Evolutionary conservation across 148 eudicot species (phyloP).

Genomic region (Diospyros lotus): DNA sequence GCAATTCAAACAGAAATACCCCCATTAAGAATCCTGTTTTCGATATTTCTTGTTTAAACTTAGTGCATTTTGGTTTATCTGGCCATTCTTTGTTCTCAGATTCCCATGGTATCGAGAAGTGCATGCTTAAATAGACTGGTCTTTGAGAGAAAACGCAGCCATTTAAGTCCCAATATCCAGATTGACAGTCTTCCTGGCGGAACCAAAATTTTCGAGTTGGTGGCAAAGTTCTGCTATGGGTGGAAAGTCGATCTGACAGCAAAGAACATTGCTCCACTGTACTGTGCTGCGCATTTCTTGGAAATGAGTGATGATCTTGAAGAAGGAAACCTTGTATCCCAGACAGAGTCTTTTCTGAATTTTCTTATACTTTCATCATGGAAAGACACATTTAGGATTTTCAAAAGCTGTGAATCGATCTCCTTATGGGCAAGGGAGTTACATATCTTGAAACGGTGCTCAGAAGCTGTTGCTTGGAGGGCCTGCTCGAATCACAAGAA

Average conservation of each 20-base stretch:
- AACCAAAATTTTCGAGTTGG: conserved; percentile 31
- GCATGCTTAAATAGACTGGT: conserved; percentile 36
- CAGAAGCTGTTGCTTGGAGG: conserved; percentile 51
- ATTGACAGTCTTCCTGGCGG: conserved; percentile 44
- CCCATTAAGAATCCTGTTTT: neutral
- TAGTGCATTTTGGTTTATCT: neutral
- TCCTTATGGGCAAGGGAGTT: conserved; percentile 34
- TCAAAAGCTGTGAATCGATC: conserved; percentile 42
- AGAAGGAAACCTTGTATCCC: conserved; percentile 34
- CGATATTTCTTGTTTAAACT: neutral
- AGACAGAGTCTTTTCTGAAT: conserved; percentile 35
- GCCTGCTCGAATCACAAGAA: conserved; percentile 21
- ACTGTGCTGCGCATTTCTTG: conserved; percentile 43
- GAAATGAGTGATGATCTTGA: conserved; percentile 44
- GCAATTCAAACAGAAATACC: too few relatives aligned
- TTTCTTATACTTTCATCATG: conserved; percentile 40
- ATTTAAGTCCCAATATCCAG: conserved; percentile 4
- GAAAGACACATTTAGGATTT: conserved; percentile 42
- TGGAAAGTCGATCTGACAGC: conserved; percentile 37
- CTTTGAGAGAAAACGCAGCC: conserved; percentile 24
- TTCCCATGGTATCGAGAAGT: conserved; percentile 45
- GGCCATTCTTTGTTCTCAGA: conserved; percentile 18
- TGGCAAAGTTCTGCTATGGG: conserved; percentile 44
- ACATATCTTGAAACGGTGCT: conserved; percentile 30
- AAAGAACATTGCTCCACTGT: conserved; percentile 28